phyloP scores from a whole-genome alignment of 2,329 filamentous ascomycete genomes.

The Hyphodiscus sp. region DNA sequence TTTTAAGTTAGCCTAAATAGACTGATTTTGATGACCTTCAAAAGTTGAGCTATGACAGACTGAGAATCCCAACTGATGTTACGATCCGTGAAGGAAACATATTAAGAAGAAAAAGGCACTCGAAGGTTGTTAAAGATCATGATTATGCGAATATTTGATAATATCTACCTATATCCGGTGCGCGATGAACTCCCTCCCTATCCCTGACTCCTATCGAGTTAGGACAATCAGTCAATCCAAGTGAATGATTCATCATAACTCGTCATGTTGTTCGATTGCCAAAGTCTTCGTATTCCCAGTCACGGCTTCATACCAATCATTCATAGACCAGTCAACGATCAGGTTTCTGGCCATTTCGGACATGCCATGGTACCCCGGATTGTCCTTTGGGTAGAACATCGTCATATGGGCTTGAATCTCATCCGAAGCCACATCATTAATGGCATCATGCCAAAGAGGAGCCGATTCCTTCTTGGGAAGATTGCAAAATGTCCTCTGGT shows the following conservation, averaged over 20 bases:
- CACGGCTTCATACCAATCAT: conserved; percentile 60
- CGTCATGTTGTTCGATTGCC: conserved; percentile 10
- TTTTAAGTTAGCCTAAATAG: conserved; percentile 31
- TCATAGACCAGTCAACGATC: conserved; percentile 58
- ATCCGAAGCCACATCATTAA: conserved; percentile 74
- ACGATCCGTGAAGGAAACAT: too few relatives aligned
- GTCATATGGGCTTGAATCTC: conserved; percentile 76
- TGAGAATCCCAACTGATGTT: too few relatives aligned
- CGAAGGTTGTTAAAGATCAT: not conserved
- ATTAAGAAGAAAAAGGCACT: too few relatives aligned
- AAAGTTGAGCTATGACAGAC: not conserved
- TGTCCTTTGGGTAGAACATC: conserved; percentile 68
- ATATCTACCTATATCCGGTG: not conserved
- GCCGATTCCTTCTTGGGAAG: conserved; percentile 53
- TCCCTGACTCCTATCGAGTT: not conserved
- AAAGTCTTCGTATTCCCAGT: conserved; percentile 13
- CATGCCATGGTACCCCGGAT: conserved; percentile 66
- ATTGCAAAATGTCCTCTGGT: conserved; percentile 82
- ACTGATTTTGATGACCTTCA: not conserved
- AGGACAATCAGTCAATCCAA: not conserved
- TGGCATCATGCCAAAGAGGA: conserved; percentile 59
- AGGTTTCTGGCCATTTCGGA: conserved; percentile 58
- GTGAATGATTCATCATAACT: conserved; percentile 7
- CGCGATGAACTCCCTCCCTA: not conserved
- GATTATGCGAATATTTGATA: not conserved